Base-by-base conservation (phyloP, 805 yeast species). In the Torulaspora maleeae region DNA sequence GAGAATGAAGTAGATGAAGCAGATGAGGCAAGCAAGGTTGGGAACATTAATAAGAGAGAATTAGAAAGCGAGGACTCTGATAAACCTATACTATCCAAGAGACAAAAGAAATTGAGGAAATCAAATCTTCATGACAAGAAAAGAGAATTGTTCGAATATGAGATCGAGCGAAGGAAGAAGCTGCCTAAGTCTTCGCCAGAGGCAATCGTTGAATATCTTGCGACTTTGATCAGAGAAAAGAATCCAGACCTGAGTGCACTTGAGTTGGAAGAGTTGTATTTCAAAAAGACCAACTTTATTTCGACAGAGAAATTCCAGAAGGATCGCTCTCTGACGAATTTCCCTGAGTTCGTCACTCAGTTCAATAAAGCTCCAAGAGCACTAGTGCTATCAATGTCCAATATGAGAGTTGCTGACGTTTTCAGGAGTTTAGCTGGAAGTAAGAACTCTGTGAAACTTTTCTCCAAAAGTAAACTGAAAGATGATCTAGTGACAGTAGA, bases 331-430 rank as follows among this genome's bases (percentile, higher is more conserved):
- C 63, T 86, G 48, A 79, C 73, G 2, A 78, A 80, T 51, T 69
- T 85, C 44, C 64, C 76, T 2, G 68, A 67, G 17, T 89, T 80
- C 59, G 66, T 87, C 27, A 69, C 70, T 30, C 63, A 67, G 30
- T 77, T 72, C 48, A 77, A 83, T 57, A 72, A 62, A 52, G 67
- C 75, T 24, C 67, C 67, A 17, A 56, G 66, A n/a, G 66, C 73
- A 1, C 55, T 70, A 69, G 75, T 66, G 61, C 79, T 51, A 64
- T 82, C 90, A 0, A 76, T 84, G 72, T 86, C 95, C 0, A 93
- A 95, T 9, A 70, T 88, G 19, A 75, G 97, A 53, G 93, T 88
- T 1, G 91, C 96, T 58, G 96, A 90, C 56, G 74, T 88, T 2
- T 83, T 77, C 59, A 76, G 95, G 52, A 79, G 85, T 1, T 58